Conservation (phyloP, 306 rosid genomes). For the Inga leiocalycina region DNA sequence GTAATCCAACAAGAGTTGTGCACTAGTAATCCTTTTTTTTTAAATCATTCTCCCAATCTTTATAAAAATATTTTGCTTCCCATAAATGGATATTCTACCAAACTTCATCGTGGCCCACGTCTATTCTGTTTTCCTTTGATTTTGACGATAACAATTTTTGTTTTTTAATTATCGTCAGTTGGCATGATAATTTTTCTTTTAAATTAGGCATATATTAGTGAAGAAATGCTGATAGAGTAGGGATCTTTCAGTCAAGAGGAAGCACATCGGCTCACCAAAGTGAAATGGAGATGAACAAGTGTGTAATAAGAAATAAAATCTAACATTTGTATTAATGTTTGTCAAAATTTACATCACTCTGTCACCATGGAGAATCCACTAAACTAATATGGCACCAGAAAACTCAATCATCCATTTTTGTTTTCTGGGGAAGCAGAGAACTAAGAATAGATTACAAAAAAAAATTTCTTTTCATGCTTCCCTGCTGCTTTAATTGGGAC, state of each 20-base stretch:
- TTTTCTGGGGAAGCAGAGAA: neutral
- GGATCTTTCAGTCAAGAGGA: neutral
- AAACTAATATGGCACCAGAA: neutral
- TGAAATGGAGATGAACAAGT: neutral
- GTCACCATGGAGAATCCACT: neutral
- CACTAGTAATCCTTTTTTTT: neutral
- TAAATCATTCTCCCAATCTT: neutral
- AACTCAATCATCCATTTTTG: neutral
- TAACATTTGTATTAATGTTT: neutral
- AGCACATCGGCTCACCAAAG: neutral
- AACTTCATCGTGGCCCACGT: neutral
- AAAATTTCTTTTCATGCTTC: neutral
- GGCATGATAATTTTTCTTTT: neutral
- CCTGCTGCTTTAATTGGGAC: conserved; percentile 24
- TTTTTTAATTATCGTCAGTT: neutral
- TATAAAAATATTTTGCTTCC: neutral
- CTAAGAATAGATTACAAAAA: neutral
- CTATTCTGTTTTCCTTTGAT: neutral
- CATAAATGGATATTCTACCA: neutral
- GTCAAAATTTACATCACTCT: conserved; percentile 24
- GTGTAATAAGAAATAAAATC: neutral
- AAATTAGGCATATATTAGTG: neutral
- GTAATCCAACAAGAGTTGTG: neutral
- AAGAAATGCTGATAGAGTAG: neutral
- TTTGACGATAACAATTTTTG: neutral